Conservation (phyloP, 1,139 yeast species). For the Yamadazyma buinensis region DNA sequence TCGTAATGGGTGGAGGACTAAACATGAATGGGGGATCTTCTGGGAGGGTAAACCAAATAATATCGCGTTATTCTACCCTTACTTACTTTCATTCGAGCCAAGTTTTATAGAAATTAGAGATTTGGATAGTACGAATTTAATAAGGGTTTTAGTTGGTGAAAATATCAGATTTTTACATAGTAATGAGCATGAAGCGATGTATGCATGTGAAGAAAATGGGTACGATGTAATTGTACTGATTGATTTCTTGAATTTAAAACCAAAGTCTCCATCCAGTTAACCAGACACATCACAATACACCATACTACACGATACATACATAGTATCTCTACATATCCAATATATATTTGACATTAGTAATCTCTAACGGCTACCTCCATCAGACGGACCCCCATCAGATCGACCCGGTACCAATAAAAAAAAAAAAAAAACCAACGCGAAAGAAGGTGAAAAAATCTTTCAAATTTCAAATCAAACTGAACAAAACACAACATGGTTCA, state of each 20-base stretch:
- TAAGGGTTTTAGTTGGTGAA: slow-evolving; percentile 91
- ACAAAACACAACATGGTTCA: no score
- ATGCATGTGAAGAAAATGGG: slow-evolving; percentile 90
- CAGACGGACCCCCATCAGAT: no score
- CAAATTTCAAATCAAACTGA: neutral
- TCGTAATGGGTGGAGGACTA: slow-evolving; percentile 93
- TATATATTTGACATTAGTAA: no score
- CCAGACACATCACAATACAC: no score
- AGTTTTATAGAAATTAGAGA: slow-evolving; percentile 90
- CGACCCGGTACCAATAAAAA: neutral
- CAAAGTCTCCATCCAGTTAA: slow-evolving; percentile 20
- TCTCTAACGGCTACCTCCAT: no score
- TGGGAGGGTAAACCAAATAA: slow-evolving; percentile 97
- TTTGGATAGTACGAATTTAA: slow-evolving; percentile 79
- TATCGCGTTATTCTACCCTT: slow-evolving; percentile 92
- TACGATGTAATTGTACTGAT: slow-evolving; percentile 87
- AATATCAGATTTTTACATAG: slow-evolving; percentile 85
- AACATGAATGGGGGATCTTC: slow-evolving; percentile 89
- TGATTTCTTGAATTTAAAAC: slow-evolving; percentile 66
- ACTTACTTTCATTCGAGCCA: slow-evolving; percentile 83
- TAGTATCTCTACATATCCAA: no score
- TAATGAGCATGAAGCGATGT: slow-evolving; percentile 89
- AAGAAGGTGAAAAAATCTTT: slow-evolving; percentile 2
- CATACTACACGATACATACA: no score
- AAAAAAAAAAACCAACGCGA: no score